Evolutionary conservation across 208 protist species (phyloP), one percentile per base, ranked within the genome.

Genomic region (Herpetomonas samuelpessoai): DNA sequence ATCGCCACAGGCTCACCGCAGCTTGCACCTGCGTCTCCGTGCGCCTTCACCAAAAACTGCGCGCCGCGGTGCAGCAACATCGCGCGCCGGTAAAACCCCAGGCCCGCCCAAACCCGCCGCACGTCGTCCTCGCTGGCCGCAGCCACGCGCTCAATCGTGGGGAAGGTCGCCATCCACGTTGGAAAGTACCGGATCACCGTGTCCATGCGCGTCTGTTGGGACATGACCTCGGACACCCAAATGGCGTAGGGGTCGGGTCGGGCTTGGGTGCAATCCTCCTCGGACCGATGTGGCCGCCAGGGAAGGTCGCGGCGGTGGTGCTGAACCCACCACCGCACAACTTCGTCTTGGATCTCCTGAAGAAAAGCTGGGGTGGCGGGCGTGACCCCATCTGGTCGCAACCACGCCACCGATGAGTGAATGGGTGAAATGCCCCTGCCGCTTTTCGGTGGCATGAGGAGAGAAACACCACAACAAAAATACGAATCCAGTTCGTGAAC

Each of bases 171-270:
- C 79, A 98, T 93, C 95, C 96, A 98, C 26, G 44, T 31, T 2
- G 56, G 44, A 60, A 84, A 98, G 71, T 98, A 98, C 26, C 51
- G 39, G 50, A 97, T 86, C 25, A 98, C 93, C 0, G 92, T 96
- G 6, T 76, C 80, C 53, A 98, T 91, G 30, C 83, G 89, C 3
- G 96, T 98, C 70, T 98, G 96, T 68, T 98, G 96, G 0, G 91
- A 92, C 94, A 98, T 98, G 21, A 98, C 88, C 69, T 98, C 93
- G 1, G 83, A 95, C 35, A 98, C 91, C 94, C 93, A 98, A 4
- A 97, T 82, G 45, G 81, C 71, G 62, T 97, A 97, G 2, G 91
- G 78, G 54, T 95, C 74, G 56, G 56, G 77, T 3, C 27, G 27
- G 50, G 57, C 35, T 31, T 77, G 73, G 27, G 77, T 52, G 10